Base-by-base conservation (phyloP, 345 rosid species). In the Gossypium anomalum region DNA sequence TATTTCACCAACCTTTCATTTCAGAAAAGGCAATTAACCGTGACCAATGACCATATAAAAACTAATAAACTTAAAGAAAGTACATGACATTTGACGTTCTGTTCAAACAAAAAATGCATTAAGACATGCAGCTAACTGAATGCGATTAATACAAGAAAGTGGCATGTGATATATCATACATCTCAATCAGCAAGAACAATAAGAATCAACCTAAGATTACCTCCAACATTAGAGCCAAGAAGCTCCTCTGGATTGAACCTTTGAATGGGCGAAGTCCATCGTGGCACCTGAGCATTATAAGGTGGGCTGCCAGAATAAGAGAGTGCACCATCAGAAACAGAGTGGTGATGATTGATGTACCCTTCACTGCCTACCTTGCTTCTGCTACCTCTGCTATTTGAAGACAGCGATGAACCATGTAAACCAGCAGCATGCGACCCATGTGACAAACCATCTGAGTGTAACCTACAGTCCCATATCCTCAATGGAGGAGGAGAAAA, bases 401-500 rank as follows among this genome's bases (percentile, higher is more conserved):
- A 88, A 72, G 84, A 78, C 44, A 81, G 59, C 29, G 87, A 87
- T 75, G 82, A 84, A 56, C 84, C 79, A 47, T 74, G 81, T 9
- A 73, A 34, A 23, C 72, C 88, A 62, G 77, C 80, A 38, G 84
- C 87, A 63, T 44, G 53, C 77, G 89, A 43, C 67, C 84, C 79
- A 55, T 58, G 85, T 41, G 80, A 70, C 67, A 84, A 69, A 49
- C 82, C 85, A 80, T 87, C 89, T 48, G 88, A 83, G 38, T 85
- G 91, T 75, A 84, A 82, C 71, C 85, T 83, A 75, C 85, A 89
- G 75, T 88, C 87, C 96, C 87, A 84, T 80, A 80, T 85, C 82
- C 91, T 89, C 77, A 79, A 79, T 0, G 87, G 86, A 77, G 91
- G 84, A 58, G 97, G 98, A 49, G 92, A 90, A 81, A 84, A 94